A percentile compares a stretch with the other conserved stretches of the same genome.
Conservation (phyloP, 257 asterid genomes). For the Catharanthus roseus region DNA sequence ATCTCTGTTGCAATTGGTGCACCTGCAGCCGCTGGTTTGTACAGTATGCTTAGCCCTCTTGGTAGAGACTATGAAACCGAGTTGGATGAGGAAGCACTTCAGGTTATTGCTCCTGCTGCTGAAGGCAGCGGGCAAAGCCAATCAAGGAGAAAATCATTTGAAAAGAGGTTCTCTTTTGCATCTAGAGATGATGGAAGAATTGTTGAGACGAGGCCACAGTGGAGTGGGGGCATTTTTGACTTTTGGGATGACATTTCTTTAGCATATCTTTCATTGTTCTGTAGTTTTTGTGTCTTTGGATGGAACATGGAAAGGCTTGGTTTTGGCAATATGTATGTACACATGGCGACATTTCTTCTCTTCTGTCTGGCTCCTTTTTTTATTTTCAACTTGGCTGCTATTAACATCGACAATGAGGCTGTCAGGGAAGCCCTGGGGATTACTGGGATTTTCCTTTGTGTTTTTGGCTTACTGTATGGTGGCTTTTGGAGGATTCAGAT, state of each 20-base stretch:
- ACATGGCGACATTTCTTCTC: slow-evolving; percentile 76
- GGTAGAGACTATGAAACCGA: slow-evolving; percentile 62
- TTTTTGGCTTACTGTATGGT: slow-evolving; percentile 80
- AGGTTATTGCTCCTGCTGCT: slow-evolving; percentile 22
- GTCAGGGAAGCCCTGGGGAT: slow-evolving; percentile 61
- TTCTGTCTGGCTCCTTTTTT: slow-evolving; percentile 90
- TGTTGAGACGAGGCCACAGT: slow-evolving; percentile 47
- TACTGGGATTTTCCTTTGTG: slow-evolving; percentile 69
- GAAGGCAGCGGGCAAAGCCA: slow-evolving; percentile 36
- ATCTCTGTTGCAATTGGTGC: slow-evolving; percentile 69
- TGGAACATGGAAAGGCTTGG: slow-evolving; percentile 97
- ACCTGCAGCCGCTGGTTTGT: slow-evolving; percentile 69
- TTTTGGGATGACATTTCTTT: slow-evolving; percentile 84
- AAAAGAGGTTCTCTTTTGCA: slow-evolving; percentile 60
- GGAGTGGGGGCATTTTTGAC: slow-evolving; percentile 90
- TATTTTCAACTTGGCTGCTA: slow-evolving; percentile 80
- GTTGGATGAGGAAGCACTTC: slow-evolving; percentile 55
- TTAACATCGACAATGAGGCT: slow-evolving; percentile 59
- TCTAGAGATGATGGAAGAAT: slow-evolving; percentile 33
- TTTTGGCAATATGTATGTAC: slow-evolving; percentile 91
- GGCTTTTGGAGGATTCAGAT: slow-evolving; percentile 96
- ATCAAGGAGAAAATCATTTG: slow-evolving; percentile 43
- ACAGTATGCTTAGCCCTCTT: slow-evolving; percentile 72
- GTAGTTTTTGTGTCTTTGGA: slow-evolving; percentile 87
- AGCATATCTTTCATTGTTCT: slow-evolving; percentile 79